Evolutionary conservation across 2,329 filamentous ascomycete genomes (phyloP), one percentile per base, ranked within the genome.

Genomic region (Colletotrichum spaethianum): DNA sequence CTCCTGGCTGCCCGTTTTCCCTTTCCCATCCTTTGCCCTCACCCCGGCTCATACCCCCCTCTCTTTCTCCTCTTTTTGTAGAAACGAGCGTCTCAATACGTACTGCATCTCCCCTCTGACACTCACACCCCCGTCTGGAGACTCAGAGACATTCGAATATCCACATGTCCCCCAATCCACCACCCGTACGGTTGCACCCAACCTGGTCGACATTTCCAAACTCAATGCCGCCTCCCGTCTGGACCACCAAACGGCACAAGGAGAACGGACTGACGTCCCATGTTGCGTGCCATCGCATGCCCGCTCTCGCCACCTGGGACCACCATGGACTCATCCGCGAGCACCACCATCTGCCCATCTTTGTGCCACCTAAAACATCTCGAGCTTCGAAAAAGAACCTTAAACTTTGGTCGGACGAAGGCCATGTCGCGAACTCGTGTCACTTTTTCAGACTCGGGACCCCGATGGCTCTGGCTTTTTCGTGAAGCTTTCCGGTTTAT

Each of bases 281-380:
- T 72, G 42, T 72, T 28, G 65, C 38, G 50, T 69, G 46, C 65
- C 65, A 64, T 72, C 59, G 70, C 65, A 69, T 64, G 65, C 23
- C 31, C 46, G 38, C 46, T 55, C 65, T 72, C 31, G 53, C 70
- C 70, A 70, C 53, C 48, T 72, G 50, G 66, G 31, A 63, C 59
- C 53, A 69, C 46, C 66, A 70, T 72, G 65, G 65, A 44, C 65
- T 59, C 65, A 70, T 64, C 46, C 40, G 28, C 20, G n/a, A 48
- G 70, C 65, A 63, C 66, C 70, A 70, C 46, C 59, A 60, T 70
- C 65, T 70, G 70, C 70, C 55, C 65, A 72, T 70, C n/a, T 55
- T 59, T 60, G 48, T 61, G 52, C 52, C 65, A 62, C 64, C 70
- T 70, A 53, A 72, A 72, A 72, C 70, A 63, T 70, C 28, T 48